These are phyloP conservation scores for Trichoderma gamsii DNA, from an alignment of 495 filamentous ascomycete species.

Conservation along the genomic window DNA sequence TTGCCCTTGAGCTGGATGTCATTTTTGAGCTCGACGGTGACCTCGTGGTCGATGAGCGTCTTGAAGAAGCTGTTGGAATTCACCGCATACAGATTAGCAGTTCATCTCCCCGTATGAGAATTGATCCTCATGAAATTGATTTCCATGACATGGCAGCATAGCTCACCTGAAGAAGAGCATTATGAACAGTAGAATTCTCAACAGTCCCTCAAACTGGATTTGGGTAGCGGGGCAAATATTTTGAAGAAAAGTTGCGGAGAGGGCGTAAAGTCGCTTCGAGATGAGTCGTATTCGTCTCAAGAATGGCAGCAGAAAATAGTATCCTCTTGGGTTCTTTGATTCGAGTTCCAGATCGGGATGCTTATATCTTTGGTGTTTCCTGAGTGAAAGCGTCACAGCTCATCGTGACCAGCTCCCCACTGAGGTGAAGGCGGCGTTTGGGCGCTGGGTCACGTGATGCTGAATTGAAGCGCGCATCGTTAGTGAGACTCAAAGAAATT, in stretches of 20 bases:
- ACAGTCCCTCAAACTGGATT: not conserved
- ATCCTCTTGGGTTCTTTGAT: not conserved
- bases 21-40: conserved; percentile 97
- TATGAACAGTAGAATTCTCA: conserved; percentile 15
- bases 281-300: not conserved
- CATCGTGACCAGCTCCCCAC: not conserved
- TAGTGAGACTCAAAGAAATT: no score
- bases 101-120: not conserved
- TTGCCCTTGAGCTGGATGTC: conserved; percentile 93
- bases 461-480: not conserved
- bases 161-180: conserved; percentile 59
- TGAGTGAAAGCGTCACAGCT: not conserved
- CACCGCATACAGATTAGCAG: not conserved
- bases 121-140: not conserved
- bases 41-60: conserved; percentile 93
- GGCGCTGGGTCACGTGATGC: not conserved
- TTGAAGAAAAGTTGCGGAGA: not conserved
- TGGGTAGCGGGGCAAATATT: not conserved
- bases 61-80: conserved; percentile 80
- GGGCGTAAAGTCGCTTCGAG: not conserved
- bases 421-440: not conserved
- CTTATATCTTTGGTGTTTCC: not conserved
- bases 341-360: not conserved
- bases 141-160: not conserved
- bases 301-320: not conserved